Base-by-base conservation (phyloP, 768 basidiomycete genomes). In the Collybia mongolica region DNA sequence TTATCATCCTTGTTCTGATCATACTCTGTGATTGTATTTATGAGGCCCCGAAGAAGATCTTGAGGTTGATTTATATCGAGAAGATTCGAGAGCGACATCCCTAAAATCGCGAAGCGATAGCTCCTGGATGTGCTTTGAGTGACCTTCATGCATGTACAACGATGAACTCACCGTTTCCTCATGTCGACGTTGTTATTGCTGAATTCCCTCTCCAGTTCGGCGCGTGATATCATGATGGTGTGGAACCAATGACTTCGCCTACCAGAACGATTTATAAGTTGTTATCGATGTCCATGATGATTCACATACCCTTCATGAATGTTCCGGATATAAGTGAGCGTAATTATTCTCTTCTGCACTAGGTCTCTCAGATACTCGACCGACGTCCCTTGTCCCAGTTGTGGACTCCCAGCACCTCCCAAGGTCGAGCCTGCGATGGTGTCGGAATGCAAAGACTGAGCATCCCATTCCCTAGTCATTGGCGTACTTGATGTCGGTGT, bases 191-290 rank as follows among this genome's bases (percentile, higher is more conserved):
- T 90, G 57, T 74, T 82, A 65, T 92, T 90, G 56, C 77, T 83
- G 65, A 93, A 94, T 48, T 80, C 81, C 44, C 75, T 80, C 50
- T 90, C 86, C 3, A 94, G 80, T 47, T 93, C 93, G 15, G 72
- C 59, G 42, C 80, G 81, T 48, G 86, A 83, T 59, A 94, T 80
- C 61, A 89, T 77, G 57, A 94, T 84, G 11, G 93, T 94, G 64
- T 92, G 88, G 60, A 90, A 90, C 91, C 91, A 93, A 62, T 91
- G 86, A 54, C 83, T 84, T 48, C 83, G 84, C 46, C 91, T 93
- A 48, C 9, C 26, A 15, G 28, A 15, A 44, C 26, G 15, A 24
- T 26, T 7, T 2, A 36, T 35, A 17, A 28, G 24, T 55, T 39
- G 57, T 45, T 11, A 47, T 40, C 6, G 29, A 49, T 17, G 28